A percentile compares a stretch with the other conserved stretches of the same genome.
These are phyloP conservation scores for Ophiocordyceps australis DNA, from an alignment of 2,329 filamentous ascomycete genomes.

Conservation along the genomic window DNA sequence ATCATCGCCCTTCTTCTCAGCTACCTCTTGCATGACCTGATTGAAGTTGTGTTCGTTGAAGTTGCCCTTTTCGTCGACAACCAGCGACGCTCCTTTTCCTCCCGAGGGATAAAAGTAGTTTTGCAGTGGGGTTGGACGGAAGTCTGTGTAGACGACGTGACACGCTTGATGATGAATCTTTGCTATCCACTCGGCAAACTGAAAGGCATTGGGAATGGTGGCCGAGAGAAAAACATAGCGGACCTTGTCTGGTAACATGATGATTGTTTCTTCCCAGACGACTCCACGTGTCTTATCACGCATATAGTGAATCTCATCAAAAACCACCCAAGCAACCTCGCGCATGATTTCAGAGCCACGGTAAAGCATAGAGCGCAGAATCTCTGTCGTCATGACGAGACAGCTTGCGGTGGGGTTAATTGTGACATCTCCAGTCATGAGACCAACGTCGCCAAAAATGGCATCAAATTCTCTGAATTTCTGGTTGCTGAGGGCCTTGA, in stretches of 20 bases:
- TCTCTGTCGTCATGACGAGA: constrained; percentile 98
- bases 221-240: constrained; percentile 96
- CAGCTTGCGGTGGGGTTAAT: constrained; percentile 98
- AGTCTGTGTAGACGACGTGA: constrained; percentile 98
- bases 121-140: constrained; percentile 86
- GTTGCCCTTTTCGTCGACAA: constrained; percentile 91
- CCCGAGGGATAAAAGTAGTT: constrained; percentile 96
- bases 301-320: constrained; percentile 98
- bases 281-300: constrained; percentile 87
- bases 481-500: constrained; percentile 96
- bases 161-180: constrained; percentile 96
- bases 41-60: constrained; percentile 98
- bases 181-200: constrained; percentile 97
- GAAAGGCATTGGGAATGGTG: constrained; percentile 96
- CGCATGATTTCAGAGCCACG: constrained; percentile 98
- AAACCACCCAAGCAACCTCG: constrained; percentile 95
- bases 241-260: constrained; percentile 93
- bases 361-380: constrained; percentile 96
- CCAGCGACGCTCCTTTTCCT: constrained; percentile 78
- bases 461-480: constrained; percentile 95
- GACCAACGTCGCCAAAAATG: constrained; percentile 88
- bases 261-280: constrained; percentile 99
- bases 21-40: constrained; percentile 80
- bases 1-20: constrained; percentile 74
- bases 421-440: constrained; percentile 98